Conservation (phyloP, 2,329 filamentous ascomycete genomes). For the Rutstroemia sp. region DNA sequence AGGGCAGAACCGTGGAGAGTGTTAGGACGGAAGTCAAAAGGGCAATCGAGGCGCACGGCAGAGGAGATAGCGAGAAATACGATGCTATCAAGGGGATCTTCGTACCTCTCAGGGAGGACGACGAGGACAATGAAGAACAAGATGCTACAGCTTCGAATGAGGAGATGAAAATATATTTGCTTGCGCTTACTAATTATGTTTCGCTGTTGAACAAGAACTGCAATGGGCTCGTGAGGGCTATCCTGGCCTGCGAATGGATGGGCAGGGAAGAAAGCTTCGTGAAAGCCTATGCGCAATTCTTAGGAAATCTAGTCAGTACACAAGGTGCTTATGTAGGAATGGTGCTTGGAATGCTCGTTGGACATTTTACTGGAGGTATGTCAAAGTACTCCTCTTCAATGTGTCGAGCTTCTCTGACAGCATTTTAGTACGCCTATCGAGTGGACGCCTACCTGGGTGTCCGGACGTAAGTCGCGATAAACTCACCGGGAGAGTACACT, state of each 20-base stretch:
- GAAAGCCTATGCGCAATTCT: constrained; percentile 59
- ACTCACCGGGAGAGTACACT: constrained; percentile 66
- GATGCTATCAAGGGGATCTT: constrained; percentile 55
- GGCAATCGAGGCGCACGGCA: constrained; percentile 46
- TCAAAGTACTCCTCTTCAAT: neutral
- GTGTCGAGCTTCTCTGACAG: constrained; percentile 33
- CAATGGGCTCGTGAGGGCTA: constrained; percentile 48
- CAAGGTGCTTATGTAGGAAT: constrained; percentile 70
- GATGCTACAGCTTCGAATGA: constrained; percentile 24
- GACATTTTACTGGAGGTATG: constrained; percentile 58
- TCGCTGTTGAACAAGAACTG: constrained; percentile 54
- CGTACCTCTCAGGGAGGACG: constrained; percentile 9
- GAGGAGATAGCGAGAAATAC: constrained; percentile 52
- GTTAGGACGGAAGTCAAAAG: constrained; percentile 28
- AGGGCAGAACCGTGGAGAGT: constrained; percentile 21
- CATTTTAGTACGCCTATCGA: constrained; percentile 31
- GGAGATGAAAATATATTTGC: constrained; percentile 48
- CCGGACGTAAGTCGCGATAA: constrained; percentile 54
- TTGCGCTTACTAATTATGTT: constrained; percentile 54
- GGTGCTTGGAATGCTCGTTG: constrained; percentile 73
- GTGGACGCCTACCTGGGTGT: constrained; percentile 34
- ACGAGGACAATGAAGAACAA: constrained; percentile 16
- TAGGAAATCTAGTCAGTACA: constrained; percentile 69
- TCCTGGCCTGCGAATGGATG: constrained; percentile 57
- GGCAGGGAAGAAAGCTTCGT: constrained; percentile 58